A percentile compares a stretch with the other conserved stretches of the same genome.
These are phyloP conservation scores for Macrophomina pseudophaseolina DNA, from an alignment of 2,329 filamentous ascomycete genomes.

Conservation along the genomic window DNA sequence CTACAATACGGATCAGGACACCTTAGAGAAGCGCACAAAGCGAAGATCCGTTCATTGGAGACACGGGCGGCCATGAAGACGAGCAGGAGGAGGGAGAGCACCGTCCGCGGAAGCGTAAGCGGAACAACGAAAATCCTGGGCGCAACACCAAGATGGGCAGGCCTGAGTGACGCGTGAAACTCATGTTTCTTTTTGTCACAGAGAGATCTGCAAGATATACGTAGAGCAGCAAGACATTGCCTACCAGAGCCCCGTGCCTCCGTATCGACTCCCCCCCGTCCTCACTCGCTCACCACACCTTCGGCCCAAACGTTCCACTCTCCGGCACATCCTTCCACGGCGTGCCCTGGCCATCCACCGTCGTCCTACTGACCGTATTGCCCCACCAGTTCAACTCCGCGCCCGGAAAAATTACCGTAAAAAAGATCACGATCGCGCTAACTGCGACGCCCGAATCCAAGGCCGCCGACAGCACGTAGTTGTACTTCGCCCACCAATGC, in stretches of 20 bases:
- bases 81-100: no score
- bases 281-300: background rate
- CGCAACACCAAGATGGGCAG: no score
- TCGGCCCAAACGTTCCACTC: conserved; percentile 38
- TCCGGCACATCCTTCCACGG: conserved; percentile 39
- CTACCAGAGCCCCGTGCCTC: background rate
- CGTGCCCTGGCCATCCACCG: conserved; percentile 42
- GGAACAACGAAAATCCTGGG: no score
- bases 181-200: no score
- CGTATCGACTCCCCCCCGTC: no score
- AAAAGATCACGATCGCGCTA: conserved; percentile 41
- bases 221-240: background rate
- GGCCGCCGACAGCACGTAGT: conserved; percentile 35
- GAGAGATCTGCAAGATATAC: background rate
- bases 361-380: conserved; percentile 43
- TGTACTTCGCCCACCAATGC: conserved; percentile 22
- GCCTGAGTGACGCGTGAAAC: no score
- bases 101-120: no score
- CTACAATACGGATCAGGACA: no score
- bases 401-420: conserved; percentile 40
- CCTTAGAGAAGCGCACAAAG: no score
- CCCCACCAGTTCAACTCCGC: conserved; percentile 44
- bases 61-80: no score
- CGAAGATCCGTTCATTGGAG: no score
- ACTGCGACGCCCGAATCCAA: conserved; percentile 43